Evolutionary conservation across 257 asterid species (phyloP).

Genomic region (Datura wrightii): DNA sequence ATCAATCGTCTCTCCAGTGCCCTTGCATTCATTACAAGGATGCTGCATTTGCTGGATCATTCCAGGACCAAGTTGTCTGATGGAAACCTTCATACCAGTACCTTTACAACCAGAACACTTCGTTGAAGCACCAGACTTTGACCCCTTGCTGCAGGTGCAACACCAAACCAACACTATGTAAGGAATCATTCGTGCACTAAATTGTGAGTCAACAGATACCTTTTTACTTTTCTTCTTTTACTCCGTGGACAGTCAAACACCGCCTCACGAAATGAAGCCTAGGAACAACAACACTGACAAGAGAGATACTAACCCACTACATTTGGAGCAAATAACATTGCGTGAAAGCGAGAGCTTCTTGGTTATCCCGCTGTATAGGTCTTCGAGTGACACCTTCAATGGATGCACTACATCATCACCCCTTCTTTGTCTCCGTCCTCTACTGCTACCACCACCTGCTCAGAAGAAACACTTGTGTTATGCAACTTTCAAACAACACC

Average conservation of each 20-base stretch:
- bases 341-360: constrained; percentile 73
- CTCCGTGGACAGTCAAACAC: no score
- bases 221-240: no score
- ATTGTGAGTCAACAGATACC: no score
- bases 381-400: constrained; percentile 71
- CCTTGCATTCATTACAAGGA: constrained; percentile 70
- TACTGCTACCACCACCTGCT: constrained; percentile 65
- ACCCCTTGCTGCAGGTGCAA: constrained; percentile 57
- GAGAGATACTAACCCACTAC: constrained; percentile 58
- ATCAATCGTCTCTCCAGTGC: constrained; percentile 68
- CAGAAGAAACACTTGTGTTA: constrained; percentile 1
- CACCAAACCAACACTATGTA: not conserved
- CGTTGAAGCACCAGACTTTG: constrained; percentile 69
- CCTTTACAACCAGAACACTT: constrained; percentile 76
- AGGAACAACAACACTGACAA: no score
- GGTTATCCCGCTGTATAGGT: constrained; percentile 57
- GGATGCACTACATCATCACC: constrained; percentile 79
- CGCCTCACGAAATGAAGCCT: no score
- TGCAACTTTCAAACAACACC: not conserved
- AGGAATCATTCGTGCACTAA: not conserved
- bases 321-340: constrained; percentile 66
- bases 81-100: constrained; percentile 68
- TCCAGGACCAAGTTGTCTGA: constrained; percentile 68
- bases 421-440: constrained; percentile 74
- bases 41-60: constrained; percentile 90